phyloP scores from a whole-genome alignment of 768 basidiomycete genomes.

The Tulasnella sp. region DNA sequence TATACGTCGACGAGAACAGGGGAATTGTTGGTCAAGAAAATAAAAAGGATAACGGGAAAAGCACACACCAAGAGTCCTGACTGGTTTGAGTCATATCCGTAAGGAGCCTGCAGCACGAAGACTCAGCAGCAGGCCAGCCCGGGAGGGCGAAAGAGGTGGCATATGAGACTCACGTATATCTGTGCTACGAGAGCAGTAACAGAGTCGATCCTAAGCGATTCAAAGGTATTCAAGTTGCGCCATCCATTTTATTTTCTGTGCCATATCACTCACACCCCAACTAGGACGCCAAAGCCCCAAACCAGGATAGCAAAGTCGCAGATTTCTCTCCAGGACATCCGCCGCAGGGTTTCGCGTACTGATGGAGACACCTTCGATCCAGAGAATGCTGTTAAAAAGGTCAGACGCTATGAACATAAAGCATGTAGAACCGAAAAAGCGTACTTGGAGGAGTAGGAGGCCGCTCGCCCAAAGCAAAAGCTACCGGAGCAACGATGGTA shows the following conservation, averaged over 20 bases:
- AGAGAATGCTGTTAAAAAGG: constrained; percentile 32
- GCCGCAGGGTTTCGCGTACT: constrained; percentile 34
- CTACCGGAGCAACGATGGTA: constrained; percentile 56
- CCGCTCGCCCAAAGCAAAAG: constrained; percentile 54
- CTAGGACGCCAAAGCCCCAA: constrained; percentile 60
- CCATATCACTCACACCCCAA: constrained; percentile 52
- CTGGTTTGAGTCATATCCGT: constrained; percentile 61
- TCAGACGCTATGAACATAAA: background rate
- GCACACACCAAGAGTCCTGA: constrained; percentile 58
- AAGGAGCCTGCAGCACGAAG: constrained; percentile 52
- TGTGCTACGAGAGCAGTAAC: constrained; percentile 68
- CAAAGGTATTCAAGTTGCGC: too few species aligned
- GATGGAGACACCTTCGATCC: constrained; percentile 33
- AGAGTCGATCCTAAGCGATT: constrained; percentile 32
- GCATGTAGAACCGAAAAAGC: constrained; percentile 30
- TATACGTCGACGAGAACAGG: background rate
- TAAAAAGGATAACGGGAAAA: constrained; percentile 41
- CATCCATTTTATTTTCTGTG: too few species aligned
- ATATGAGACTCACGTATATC: constrained; percentile 51
- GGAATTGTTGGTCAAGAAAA: background rate
- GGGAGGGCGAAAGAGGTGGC: background rate
- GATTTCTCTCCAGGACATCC: constrained; percentile 64
- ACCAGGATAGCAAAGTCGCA: constrained; percentile 34
- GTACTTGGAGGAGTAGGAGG: constrained; percentile 80
- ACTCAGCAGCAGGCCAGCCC: background rate